A percentile compares a stretch with the other conserved stretches of the same genome.
Evolutionary conservation across 148 eudicot species (phyloP).

Genomic region (Talinum fruticosum): DNA sequence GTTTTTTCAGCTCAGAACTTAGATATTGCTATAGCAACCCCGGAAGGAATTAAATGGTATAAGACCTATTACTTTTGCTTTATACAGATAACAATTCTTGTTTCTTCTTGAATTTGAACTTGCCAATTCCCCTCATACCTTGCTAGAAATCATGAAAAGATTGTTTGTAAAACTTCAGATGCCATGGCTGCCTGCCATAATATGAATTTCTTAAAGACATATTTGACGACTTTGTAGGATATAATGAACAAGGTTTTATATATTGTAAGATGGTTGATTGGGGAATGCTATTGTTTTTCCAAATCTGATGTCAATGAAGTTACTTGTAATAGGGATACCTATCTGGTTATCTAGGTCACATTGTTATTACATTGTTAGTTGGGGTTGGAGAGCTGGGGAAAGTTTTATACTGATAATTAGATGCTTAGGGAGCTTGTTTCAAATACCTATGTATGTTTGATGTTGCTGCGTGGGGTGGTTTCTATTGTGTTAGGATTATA

Average conservation of each 20-base stretch:
- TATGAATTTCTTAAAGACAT: too few relatives aligned
- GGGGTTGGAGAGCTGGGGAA: neutral
- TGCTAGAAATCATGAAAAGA: slow-evolving; percentile 2
- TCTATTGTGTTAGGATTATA: too few relatives aligned
- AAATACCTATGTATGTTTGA: too few relatives aligned
- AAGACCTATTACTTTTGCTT: neutral
- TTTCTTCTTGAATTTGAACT: slow-evolving; percentile 4
- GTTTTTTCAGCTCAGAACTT: slow-evolving; percentile 90
- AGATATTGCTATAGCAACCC: slow-evolving; percentile 87
- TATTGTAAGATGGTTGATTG: too few relatives aligned
- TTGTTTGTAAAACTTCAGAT: too few relatives aligned
- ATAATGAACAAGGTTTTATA: too few relatives aligned
- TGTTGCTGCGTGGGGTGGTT: too few relatives aligned
- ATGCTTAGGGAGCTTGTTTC: too few relatives aligned
- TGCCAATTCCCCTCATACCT: neutral
- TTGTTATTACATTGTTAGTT: too few relatives aligned
- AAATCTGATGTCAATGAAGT: neutral
- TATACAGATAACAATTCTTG: neutral
- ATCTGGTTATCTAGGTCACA: neutral
- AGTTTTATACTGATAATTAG: too few relatives aligned
- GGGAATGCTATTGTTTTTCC: neutral
- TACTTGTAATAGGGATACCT: neutral
- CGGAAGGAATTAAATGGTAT: slow-evolving; percentile 88
- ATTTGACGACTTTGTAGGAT: too few relatives aligned
- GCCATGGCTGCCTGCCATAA: too few relatives aligned